A percentile compares a stretch with the other conserved stretches of the same genome.
These are phyloP conservation scores for Sphagnum fallax DNA, from an alignment of 228 moss, liverwort and hornwort genomes.

Conservation along the genomic window DNA sequence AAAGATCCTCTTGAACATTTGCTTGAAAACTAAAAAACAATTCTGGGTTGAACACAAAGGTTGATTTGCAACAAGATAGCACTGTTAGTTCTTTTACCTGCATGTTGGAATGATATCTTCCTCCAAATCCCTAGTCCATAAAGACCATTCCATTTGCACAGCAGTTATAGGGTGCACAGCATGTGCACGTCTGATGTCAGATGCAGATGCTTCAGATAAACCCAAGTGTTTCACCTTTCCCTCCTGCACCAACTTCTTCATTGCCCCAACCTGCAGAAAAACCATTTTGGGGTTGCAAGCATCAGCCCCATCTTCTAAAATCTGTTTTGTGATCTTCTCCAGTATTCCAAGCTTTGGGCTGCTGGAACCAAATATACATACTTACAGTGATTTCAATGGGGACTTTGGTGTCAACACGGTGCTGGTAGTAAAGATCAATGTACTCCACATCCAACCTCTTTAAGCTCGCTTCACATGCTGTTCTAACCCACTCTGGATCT, in stretches of 20 bases:
- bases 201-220: constrained; percentile 12
- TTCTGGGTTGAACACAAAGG: too few relatives aligned
- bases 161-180: constrained; percentile 25
- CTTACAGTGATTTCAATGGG: constrained; percentile 13
- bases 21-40: too few relatives aligned
- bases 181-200: constrained; percentile 20
- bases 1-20: too few relatives aligned
- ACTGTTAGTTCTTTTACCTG: background rate
- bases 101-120: constrained; percentile 12
- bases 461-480: constrained; percentile 13
- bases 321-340: background rate
- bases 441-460: constrained; percentile 16
- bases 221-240: constrained; percentile 29
- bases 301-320: background rate
- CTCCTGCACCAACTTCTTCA: constrained; percentile 26
- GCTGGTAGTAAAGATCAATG: constrained; percentile 18
- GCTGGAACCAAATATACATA: background rate
- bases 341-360: background rate
- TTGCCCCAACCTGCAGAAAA: constrained; percentile 5
- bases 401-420: constrained; percentile 8
- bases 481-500: constrained; percentile 14
- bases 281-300: background rate
- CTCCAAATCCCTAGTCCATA: constrained; percentile 9
- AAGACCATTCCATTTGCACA: constrained; percentile 14
- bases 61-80: too few relatives aligned